These are phyloP conservation scores for Grigorovia transvaalensis DNA, from an alignment of 805 yeast genomes.

Conservation along the genomic window DNA sequence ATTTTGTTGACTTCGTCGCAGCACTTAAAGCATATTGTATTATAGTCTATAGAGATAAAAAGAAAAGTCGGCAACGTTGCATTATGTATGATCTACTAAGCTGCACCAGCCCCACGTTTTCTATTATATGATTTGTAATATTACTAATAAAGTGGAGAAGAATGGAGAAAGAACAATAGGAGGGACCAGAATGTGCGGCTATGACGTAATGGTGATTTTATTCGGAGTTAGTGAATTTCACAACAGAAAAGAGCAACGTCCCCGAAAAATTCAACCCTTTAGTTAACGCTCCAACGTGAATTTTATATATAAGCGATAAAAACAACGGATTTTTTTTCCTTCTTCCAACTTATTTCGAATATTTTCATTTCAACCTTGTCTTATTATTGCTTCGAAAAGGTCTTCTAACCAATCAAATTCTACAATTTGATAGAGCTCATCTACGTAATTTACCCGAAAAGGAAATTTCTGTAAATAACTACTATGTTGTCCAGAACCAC, in stretches of 20 bases:
- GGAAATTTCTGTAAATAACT: background rate
- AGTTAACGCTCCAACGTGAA: no score
- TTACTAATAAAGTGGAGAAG: no score
- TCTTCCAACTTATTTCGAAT: no score
- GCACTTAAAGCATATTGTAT: background rate
- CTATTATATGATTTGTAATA: no score
- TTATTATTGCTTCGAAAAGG: no score
- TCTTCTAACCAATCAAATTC: no score
- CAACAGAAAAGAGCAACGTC: background rate
- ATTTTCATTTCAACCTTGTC: no score
- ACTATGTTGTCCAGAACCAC: conserved; percentile 4
- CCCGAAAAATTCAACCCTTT: background rate
- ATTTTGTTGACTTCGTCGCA: background rate
- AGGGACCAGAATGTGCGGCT: no score
- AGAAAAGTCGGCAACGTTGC: background rate
- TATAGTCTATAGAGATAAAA: background rate
- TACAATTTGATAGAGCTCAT: background rate
- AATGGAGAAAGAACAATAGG: no score
- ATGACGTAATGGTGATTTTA: background rate
- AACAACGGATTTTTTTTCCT: background rate
- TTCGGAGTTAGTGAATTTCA: background rate
- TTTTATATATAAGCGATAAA: no score
- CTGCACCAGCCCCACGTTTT: no score
- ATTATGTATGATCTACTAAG: no score
- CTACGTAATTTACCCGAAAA: background rate